These are phyloP conservation scores for Parvularia atlantis DNA, from an alignment of 78 protist genomes.

Conservation along the genomic window DNA sequence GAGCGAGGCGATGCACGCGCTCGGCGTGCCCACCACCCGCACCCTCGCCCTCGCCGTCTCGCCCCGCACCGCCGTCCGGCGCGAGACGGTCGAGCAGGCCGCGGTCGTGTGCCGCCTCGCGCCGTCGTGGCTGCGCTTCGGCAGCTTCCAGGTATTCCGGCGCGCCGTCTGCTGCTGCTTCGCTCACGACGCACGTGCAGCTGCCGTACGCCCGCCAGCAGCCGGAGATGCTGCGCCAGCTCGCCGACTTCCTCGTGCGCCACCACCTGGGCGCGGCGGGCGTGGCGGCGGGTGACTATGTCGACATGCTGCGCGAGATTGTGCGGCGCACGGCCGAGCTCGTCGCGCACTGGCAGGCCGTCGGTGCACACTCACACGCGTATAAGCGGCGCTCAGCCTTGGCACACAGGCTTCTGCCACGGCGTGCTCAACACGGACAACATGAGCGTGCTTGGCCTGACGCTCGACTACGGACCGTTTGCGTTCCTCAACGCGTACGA, in stretches of 20 bases:
- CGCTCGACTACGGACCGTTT: slow-evolving; percentile 81
- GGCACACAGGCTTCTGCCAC: slow-evolving; percentile 39
- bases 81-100: slow-evolving; percentile 20
- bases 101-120: slow-evolving; percentile 56
- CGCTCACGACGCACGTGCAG: too few species aligned
- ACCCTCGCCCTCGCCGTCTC: slow-evolving; percentile 6
- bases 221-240: neutral
- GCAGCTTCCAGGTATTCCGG: too few species aligned
- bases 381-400: neutral
- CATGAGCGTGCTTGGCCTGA: slow-evolving; percentile 51
- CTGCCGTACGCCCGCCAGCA: neutral
- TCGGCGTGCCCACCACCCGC: slow-evolving; percentile 62
- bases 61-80: neutral
- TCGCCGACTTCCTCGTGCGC: neutral
- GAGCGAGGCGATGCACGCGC: slow-evolving; percentile 53
- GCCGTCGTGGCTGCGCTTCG: slow-evolving; percentile 59
- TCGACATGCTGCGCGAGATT: slow-evolving; percentile 10
- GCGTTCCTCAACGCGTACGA: slow-evolving; percentile 46
- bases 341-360: slow-evolving; percentile 59
- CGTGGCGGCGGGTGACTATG: neutral
- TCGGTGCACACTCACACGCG: neutral
- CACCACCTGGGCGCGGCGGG: neutral
- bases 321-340: slow-evolving; percentile 40
- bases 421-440: slow-evolving; percentile 82
- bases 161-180: too few species aligned